These are phyloP conservation scores for Pinus tabuliformis DNA, from an alignment of 75 land plant genomes.

Conservation along the genomic window DNA sequence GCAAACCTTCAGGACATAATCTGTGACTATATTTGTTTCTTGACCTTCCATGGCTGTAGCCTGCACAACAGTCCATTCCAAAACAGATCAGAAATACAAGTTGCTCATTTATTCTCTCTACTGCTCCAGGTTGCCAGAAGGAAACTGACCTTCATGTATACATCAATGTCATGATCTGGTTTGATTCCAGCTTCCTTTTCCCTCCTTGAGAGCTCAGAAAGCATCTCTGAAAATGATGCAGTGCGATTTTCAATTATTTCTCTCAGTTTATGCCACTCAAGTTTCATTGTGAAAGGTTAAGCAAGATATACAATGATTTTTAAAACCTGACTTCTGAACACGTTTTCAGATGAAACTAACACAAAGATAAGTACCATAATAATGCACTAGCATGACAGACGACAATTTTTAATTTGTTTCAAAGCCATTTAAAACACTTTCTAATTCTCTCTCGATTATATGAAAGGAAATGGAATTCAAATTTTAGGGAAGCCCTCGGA, in stretches of 20 bases:
- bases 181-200: slow-evolving; percentile 52
- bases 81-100: neutral
- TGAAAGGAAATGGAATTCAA: neutral
- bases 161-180: slow-evolving; percentile 54
- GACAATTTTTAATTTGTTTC: neutral
- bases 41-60: slow-evolving; percentile 60
- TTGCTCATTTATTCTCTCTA: neutral
- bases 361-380: neutral
- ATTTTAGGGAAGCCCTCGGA: neutral
- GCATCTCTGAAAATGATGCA: slow-evolving; percentile 30
- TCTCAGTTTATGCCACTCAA: neutral
- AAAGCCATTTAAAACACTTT: neutral
- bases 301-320: neutral
- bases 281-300: neutral
- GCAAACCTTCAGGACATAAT: slow-evolving; percentile 62
- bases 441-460: neutral
- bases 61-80: slow-evolving; percentile 36
- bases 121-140: neutral
- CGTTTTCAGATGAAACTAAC: neutral
- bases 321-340: neutral
- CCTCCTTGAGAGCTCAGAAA: slow-evolving; percentile 39
- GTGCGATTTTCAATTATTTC: neutral
- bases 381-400: neutral
- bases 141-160: slow-evolving; percentile 47
- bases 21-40: slow-evolving; percentile 44